Percentiles rank a stretch among this genome's conserved stretches.
phyloP scores from a whole-genome alignment of 768 basidiomycete genomes.

The Suillus subalutaceus region DNA sequence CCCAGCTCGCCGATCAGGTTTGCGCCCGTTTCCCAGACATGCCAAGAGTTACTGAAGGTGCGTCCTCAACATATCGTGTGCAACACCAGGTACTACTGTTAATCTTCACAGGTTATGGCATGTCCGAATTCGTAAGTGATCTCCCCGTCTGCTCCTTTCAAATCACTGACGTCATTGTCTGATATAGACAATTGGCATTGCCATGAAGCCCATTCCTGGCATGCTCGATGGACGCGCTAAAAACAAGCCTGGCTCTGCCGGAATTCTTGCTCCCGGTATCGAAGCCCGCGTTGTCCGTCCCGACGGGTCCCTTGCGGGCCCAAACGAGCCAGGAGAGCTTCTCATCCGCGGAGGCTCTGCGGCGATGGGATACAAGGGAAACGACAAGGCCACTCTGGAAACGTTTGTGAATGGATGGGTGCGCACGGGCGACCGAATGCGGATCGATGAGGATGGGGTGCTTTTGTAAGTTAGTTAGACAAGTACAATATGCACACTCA shows the following conservation, averaged over 20 bases:
- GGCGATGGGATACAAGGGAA: constrained; percentile 65
- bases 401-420: constrained; percentile 73
- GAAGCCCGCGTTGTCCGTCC: constrained; percentile 57
- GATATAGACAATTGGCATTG: constrained; percentile 53
- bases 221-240: constrained; percentile 41
- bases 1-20: constrained; percentile 45
- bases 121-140: constrained; percentile 57
- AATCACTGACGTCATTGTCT: not conserved
- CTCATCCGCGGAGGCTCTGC: constrained; percentile 53
- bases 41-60: constrained; percentile 45
- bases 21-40: constrained; percentile 32
- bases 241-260: constrained; percentile 42
- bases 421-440: constrained; percentile 65
- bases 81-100: not conserved
- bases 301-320: constrained; percentile 52
- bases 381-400: constrained; percentile 60
- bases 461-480: constrained; percentile 52
- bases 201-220: constrained; percentile 44
- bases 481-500: not conserved
- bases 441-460: constrained; percentile 52
- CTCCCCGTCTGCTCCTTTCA: not conserved
- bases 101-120: constrained; percentile 53
- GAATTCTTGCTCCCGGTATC: constrained; percentile 59
- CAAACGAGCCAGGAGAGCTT: constrained; percentile 64
- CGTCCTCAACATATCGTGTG: constrained; percentile 5